These are phyloP conservation scores for Peronospora destructor DNA, from an alignment of 352 stramenopile genomes.

Conservation along the genomic window DNA sequence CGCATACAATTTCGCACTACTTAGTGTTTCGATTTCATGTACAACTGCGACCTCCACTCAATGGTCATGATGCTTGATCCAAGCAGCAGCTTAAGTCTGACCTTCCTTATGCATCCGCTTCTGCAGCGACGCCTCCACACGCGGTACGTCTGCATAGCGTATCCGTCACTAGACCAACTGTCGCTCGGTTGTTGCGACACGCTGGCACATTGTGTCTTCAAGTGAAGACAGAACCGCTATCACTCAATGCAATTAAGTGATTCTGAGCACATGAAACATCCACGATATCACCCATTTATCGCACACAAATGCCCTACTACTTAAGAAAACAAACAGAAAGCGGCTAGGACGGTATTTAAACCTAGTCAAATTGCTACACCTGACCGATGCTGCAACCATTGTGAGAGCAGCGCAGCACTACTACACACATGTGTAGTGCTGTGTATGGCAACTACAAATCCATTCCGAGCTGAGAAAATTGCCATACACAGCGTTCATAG, in stretches of 20 bases:
- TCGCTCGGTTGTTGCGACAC: conserved; percentile 38
- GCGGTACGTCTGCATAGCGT: neutral
- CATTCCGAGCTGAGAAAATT: no score
- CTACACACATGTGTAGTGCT: no score
- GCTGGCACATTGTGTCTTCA: conserved; percentile 69
- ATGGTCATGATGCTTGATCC: no score
- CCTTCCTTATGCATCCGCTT: neutral
- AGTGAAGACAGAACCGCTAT: conserved; percentile 59
- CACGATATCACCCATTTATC: conserved; percentile 69
- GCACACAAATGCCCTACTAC: conserved; percentile 30
- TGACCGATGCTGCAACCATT: conserved; percentile 55
- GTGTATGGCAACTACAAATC: no score
- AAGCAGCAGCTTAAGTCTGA: no score
- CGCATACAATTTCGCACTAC: no score
- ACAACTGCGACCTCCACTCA: no score
- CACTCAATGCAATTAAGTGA: conserved; percentile 69
- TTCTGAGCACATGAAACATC: conserved; percentile 69
- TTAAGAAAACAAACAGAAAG: conserved; percentile 29
- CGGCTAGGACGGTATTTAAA: conserved; percentile 58
- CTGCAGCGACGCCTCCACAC: conserved; percentile 1
- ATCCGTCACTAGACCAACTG: neutral
- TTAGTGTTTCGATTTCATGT: no score
- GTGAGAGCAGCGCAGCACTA: conserved; percentile 42
- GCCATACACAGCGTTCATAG: conserved; percentile 59
- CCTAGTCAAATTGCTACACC: conserved; percentile 80